Evolutionary conservation across 768 basidiomycete species (phyloP), one percentile per base, ranked within the genome.

Genomic region (Mycena rebaudengoi): DNA sequence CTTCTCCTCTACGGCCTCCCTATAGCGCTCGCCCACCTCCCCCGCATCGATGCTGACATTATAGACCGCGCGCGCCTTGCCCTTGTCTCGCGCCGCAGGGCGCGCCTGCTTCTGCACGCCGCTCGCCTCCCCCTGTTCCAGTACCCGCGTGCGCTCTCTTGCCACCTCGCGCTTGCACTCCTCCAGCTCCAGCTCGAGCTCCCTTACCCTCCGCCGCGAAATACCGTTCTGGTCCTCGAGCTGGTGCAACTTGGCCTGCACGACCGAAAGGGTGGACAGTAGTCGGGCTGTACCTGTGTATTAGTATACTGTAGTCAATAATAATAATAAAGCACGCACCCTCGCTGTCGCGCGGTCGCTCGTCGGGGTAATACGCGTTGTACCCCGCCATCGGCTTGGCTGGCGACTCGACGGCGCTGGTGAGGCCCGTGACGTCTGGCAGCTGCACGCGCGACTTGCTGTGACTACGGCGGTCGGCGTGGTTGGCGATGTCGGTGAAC

Each of bases 131-230:
- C 89, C 86, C 29, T 83, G 81, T 55, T 89, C 86, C 32, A 87
- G 75, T 13, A 91, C 80, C 25, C 86, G 78, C 3, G 88, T 88
- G 14, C 91, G 84, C 71, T 95, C 92, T 56, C 82, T 79, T 1
- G 83, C 85, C 3, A 92, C 90, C 44, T 96, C 91, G n/a, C 85
- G 83, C 72, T 91, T 93, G 67, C 92, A 92, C 14, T 85, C 85
- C 64, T 97, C 94, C 7, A 98, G 82, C 73, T 97, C 96, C 56
- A 84, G 80, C 75, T 98, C 96, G 3, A 98, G 83, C 71, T 97
- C 95, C 35, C 88, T 79, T n/a, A 98, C 92, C 18, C 95, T 83
- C 25, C 91, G 82, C 2, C 93, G 84, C 5, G 94, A 95, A 10
- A 93, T 85, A 5, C 88, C 82, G 67, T 96, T 96, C 71, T 97